A percentile compares a stretch with the other conserved stretches of the same genome.
Conservation (phyloP, 2,329 filamentous ascomycete genomes). For the Colletotrichum sojae region DNA sequence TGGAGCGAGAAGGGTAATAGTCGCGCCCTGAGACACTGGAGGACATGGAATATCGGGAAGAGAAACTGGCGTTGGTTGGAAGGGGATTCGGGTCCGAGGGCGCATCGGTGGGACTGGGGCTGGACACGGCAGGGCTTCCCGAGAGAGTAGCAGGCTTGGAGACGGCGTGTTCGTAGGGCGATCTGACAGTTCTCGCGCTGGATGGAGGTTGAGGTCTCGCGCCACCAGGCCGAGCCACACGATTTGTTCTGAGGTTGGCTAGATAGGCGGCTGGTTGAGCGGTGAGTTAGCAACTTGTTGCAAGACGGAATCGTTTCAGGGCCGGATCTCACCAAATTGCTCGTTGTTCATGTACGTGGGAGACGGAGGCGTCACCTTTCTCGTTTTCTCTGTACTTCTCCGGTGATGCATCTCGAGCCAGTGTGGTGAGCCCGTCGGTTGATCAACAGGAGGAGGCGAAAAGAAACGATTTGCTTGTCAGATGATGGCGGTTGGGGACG, state of each 20-base stretch:
- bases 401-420: conserved; percentile 33
- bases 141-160: conserved; percentile 41
- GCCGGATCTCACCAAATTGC: conserved; percentile 70
- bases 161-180: conserved; percentile 48
- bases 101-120: conserved; percentile 34
- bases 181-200: conserved; percentile 51
- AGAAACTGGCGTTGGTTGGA: conserved; percentile 55
- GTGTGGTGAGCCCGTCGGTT: not conserved
- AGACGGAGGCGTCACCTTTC: conserved; percentile 73
- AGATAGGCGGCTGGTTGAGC: conserved; percentile 37
- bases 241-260: conserved; percentile 78
- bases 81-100: conserved; percentile 36
- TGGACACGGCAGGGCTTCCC: conserved; percentile 24
- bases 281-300: conserved; percentile 16
- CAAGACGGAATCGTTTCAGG: conserved; percentile 14
- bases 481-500: not conserved
- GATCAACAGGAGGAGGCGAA: not conserved
- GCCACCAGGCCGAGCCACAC: conserved; percentile 77
- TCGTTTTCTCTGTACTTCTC: conserved; percentile 55
- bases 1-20: conserved; percentile 63
- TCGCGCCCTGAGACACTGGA: conserved; percentile 62
- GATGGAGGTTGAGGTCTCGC: conserved; percentile 72
- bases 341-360: conserved; percentile 77
- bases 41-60: conserved; percentile 65
- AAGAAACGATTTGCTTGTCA: not conserved